Evolutionary conservation across 208 protist genomes (phyloP), one percentile per base, ranked within the genome.

Genomic region (Dictyostelium gargantuum): DNA sequence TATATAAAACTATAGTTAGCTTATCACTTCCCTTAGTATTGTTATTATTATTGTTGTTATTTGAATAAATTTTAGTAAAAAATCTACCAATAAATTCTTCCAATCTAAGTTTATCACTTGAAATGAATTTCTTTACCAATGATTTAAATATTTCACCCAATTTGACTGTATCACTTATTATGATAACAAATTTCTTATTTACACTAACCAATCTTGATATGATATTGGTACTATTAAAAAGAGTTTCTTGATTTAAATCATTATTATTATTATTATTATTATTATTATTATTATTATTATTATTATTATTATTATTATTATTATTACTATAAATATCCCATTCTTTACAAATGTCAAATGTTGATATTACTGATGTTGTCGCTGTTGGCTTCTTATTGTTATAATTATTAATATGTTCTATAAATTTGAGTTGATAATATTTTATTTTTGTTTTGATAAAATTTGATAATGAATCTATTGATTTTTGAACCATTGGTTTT

Each of bases 81-180:
- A 81, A 81, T 46, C 40, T 63, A 46, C 76, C 76, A n/a, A 81
- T 29, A 48, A 81, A 66, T 8, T 81, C 76, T 66, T 81, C 76
- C 19, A 81, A 46, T 38, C 5, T 17, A 38, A 23, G 8, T 19
- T 17, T 19, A 80, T 80, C 74, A 40, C 42, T 58, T n/a, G 11
- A 11, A n/a, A 80, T 80, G 52, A 58, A 76, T 29, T n/a, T 2
- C 3, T 9, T 76, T 13, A 70, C 32, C 9, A 74, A 29, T 44
- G 32, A 44, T 44, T 74, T 70, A 40, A 70, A 70, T 6, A 70
- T 70, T 42, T 70, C n/a, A 70, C 63, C 29, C 19, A 70, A 70
- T 42, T 42, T 70, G 5, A 29, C 8, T 26, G 32, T 15, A 42
- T 70, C 63, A 70, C 32, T 23, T 15, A 61, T 26, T 61, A 61